A percentile compares a stretch with the other conserved stretches of the same genome.
These are phyloP conservation scores for Farysia itapuensis DNA, from an alignment of 1,284 basidiomycete genomes.

Conservation along the genomic window DNA sequence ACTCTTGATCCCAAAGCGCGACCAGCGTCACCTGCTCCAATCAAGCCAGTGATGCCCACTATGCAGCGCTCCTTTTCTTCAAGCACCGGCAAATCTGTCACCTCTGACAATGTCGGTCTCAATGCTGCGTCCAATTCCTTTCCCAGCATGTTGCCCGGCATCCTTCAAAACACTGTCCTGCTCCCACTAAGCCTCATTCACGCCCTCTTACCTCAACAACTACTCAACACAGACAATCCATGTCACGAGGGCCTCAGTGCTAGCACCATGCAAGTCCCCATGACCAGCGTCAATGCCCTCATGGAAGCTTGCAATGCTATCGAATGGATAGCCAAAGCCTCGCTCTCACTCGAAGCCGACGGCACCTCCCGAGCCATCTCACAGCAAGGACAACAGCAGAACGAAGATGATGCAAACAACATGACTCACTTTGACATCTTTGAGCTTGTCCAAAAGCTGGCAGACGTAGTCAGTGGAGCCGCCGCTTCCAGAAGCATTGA, in stretches of 20 bases:
- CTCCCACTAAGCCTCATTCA: conserved; percentile 31
- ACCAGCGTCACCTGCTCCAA: conserved; percentile 8
- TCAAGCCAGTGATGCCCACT: conserved; percentile 5
- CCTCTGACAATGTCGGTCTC: too few species aligned
- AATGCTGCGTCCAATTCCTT: not conserved
- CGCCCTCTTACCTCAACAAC: conserved; percentile 35
- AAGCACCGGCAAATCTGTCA: conserved; percentile 12
- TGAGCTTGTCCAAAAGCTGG: conserved; percentile 33
- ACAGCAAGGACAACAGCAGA: conserved; percentile 2
- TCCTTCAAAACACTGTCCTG: conserved; percentile 18
- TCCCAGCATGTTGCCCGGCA: conserved; percentile 15
- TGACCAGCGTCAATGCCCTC: conserved; percentile 43
- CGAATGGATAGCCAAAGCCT: conserved; percentile 35
- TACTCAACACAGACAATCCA: conserved; percentile 15
- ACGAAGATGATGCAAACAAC: conserved; percentile 5
- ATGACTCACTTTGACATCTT: conserved; percentile 29
- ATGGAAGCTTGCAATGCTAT: conserved; percentile 40
- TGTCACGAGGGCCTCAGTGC: conserved; percentile 42
- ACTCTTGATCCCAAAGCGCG: too few species aligned
- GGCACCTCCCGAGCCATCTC: conserved; percentile 2
- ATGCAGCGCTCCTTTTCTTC: conserved; percentile 19
- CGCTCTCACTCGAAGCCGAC: conserved; percentile 4
- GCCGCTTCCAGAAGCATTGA: conserved; percentile 40
- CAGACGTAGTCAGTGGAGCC: conserved; percentile 39
- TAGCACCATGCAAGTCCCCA: conserved; percentile 39